Evolutionary conservation across 2,329 filamentous ascomycete genomes (phyloP).

Genomic region (Neospermospora avenae): DNA sequence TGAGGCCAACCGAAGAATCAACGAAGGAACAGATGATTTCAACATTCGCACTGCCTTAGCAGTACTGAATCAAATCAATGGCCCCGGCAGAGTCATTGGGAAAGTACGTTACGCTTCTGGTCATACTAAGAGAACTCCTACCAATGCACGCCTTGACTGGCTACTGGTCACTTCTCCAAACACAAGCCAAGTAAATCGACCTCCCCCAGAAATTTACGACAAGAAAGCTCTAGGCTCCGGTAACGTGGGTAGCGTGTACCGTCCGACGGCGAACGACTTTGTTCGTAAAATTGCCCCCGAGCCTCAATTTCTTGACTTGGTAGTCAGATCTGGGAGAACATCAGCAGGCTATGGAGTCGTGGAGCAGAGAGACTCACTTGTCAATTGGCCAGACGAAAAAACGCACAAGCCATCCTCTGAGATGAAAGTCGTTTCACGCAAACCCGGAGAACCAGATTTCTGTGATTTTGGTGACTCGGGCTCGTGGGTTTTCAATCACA

Average conservation of each 20-base stretch:
- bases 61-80: not conserved
- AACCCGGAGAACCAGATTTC: not conserved
- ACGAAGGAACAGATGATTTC: not conserved
- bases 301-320: not conserved
- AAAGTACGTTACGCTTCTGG: not conserved
- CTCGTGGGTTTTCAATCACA: not conserved
- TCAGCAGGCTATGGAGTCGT: not conserved
- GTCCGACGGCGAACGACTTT: not conserved
- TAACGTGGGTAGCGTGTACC: not conserved
- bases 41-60: not conserved
- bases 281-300: not conserved
- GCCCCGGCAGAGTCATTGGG: not conserved
- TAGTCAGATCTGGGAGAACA: not conserved
- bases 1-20: not conserved
- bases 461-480: not conserved
- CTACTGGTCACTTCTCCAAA: not conserved
- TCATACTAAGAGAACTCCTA: not conserved
- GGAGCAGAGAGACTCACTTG: not conserved
- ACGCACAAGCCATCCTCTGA: not conserved
- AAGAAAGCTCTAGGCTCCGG: too few relatives aligned
- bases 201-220: not conserved
- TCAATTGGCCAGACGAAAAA: not conserved
- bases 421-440: not conserved
- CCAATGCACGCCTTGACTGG: not conserved
- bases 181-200: not conserved